These are phyloP conservation scores for Kockovaella imperatae DNA, from an alignment of 768 basidiomycete genomes.

Conservation along the genomic window DNA sequence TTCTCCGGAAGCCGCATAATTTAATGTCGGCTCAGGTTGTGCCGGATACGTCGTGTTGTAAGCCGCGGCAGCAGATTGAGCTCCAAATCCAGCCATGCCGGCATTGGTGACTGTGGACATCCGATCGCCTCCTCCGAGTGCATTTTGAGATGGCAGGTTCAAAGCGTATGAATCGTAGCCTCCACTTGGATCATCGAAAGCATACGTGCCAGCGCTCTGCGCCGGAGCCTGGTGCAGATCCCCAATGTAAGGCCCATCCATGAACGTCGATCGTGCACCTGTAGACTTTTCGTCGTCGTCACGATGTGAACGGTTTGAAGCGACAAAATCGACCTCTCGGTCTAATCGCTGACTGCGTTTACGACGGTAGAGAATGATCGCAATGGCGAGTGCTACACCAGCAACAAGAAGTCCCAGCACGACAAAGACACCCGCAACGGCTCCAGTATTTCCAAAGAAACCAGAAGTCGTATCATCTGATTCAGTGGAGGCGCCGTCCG, in stretches of 20 bases:
- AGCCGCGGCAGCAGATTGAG: slow-evolving; percentile 12
- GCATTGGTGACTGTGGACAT: slow-evolving; percentile 25
- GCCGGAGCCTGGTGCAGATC: too few relatives aligned
- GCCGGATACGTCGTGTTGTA: background rate
- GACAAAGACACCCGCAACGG: slow-evolving; percentile 67
- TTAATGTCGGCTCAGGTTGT: background rate
- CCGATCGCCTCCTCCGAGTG: slow-evolving; percentile 19
- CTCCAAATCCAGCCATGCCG: slow-evolving; percentile 34
- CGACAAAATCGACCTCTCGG: slow-evolving; percentile 42
- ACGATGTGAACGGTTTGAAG: slow-evolving; percentile 32
- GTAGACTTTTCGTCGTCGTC: slow-evolving; percentile 43
- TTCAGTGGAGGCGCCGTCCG: slow-evolving; percentile 17
- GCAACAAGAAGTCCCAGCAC: slow-evolving; percentile 62
- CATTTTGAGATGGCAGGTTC: slow-evolving; percentile 9
- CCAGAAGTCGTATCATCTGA: background rate
- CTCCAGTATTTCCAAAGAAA: slow-evolving; percentile 70
- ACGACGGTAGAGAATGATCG: slow-evolving; percentile 46
- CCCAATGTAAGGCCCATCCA: slow-evolving; percentile 20
- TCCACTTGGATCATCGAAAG: slow-evolving; percentile 39
- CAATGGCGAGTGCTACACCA: slow-evolving; percentile 49
- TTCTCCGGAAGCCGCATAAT: too few relatives aligned
- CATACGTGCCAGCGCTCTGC: too few relatives aligned
- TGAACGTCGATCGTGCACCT: slow-evolving; percentile 33
- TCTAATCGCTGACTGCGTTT: slow-evolving; percentile 43
- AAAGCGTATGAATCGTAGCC: slow-evolving; percentile 42